Conservation (phyloP, 1,284 basidiomycete species). For the Ustilago esculenta region DNA sequence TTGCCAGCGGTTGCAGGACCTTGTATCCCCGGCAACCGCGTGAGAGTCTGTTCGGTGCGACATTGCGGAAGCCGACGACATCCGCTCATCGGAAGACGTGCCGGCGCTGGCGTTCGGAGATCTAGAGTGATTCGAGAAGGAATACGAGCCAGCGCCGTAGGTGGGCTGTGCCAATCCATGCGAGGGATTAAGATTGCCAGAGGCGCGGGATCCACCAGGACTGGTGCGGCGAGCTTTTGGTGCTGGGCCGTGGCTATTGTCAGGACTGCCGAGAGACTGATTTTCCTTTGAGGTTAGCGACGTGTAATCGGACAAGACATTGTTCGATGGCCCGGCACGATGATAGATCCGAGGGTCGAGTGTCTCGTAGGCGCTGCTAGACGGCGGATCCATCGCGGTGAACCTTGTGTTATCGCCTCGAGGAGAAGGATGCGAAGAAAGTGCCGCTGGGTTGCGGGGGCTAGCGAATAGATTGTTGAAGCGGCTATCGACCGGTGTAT, state of each 20-base stretch:
- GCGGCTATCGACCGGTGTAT: constrained; percentile 1
- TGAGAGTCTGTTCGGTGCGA: not conserved
- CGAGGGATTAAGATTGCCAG: constrained; percentile 18
- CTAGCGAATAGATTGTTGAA: not conserved
- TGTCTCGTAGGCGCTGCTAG: constrained; percentile 4
- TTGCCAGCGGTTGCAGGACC: not conserved
- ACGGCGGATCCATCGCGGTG: constrained; percentile 19
- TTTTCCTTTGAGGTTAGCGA: constrained; percentile 1
- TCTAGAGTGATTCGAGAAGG: constrained; percentile 2
- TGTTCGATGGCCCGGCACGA: constrained; percentile 12
- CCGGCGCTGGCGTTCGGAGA: not conserved
- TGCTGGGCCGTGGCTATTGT: constrained; percentile 29
- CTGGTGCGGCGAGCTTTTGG: constrained; percentile 42
- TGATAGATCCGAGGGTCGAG: constrained; percentile 7
- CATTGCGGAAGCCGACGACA: not conserved
- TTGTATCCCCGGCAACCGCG: not conserved
- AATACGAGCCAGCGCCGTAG: not conserved
- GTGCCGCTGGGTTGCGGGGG: not conserved
- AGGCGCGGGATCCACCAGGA: constrained; percentile 44
- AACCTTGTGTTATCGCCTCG: not conserved
- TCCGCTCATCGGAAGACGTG: not conserved
- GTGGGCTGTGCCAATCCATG: not conserved
- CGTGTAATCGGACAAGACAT: not conserved
- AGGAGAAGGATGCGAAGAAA: constrained; percentile 7
- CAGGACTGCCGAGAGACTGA: constrained; percentile 26